Evolutionary conservation across 257 asterid genomes (phyloP), one percentile per base, ranked within the genome.

Genomic region (Linaria vulgaris): DNA sequence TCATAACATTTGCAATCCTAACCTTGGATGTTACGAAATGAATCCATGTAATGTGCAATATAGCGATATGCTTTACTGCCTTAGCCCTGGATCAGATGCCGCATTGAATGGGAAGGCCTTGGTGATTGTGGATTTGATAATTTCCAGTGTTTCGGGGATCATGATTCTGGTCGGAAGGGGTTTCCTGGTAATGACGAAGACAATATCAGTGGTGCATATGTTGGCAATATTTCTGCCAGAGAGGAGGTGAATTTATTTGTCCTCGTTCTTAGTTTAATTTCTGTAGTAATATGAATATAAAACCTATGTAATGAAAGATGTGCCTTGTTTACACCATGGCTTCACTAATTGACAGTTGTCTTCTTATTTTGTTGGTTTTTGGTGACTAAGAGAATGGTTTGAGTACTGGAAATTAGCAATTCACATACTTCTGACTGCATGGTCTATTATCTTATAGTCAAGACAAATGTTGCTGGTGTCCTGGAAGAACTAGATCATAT

Each of bases 41-140:
- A 85, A 90, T 70, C 76, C 95, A 0, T 92, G 99, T 83, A 87
- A 87, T 54, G 60, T 83, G 79, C 96, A 85, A 62, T 76, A 82
- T 27, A 74, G 56, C 54, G 99, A 92, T 69, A 88, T 82, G 77
- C 85, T 83, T 50, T 74, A 89, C 77, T 92, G 99, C 73, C 83
- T 81, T 58, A 84, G 75, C 31, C 86, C 85, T 41, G 96, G 94
- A 50, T 56, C 83, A 37, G 94, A 87, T 66, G 78, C 81, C 25
- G 84, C 60, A n/a, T 71, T 86, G 61, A 76, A 56, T 50, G 75
- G 68, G 88, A 78, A 64, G 87, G 79, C 20, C 65, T 76, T 31
- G 72, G 53, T 53, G 95, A 76, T 51, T 86, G 92, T 74, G 92
- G 82, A 67, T 77, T 80, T 58, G 92, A 83, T 55, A 67, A 72